A percentile compares a stretch with the other conserved stretches of the same genome.
phyloP scores from a whole-genome alignment of 1,284 basidiomycete species.

The Ganoderma lingzhi region DNA sequence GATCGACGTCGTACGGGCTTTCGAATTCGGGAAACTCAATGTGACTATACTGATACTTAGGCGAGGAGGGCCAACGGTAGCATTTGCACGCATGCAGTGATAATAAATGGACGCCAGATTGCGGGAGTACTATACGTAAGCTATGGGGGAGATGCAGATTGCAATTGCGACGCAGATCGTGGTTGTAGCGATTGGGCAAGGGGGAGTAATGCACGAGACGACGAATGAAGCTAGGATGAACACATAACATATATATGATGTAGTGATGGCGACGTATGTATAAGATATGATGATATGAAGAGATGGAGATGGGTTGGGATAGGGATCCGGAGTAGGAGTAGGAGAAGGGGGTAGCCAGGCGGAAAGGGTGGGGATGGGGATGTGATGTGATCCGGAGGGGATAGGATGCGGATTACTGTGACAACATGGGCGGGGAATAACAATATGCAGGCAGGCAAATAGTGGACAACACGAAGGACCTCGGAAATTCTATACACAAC shows the following conservation, averaged over 20 bases:
- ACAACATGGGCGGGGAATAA: constrained; percentile 1
- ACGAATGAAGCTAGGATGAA: not conserved
- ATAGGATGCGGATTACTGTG: not conserved
- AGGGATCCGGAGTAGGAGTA: not conserved
- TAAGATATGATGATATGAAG: not conserved
- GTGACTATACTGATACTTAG: not conserved
- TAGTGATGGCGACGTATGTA: not conserved
- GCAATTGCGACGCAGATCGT: constrained; percentile 1
- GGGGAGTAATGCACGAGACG: not conserved
- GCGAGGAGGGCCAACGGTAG: not conserved
- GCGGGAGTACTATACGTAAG: not conserved
- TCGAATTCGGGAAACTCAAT: not conserved
- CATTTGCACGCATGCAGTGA: not conserved
- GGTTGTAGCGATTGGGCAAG: not conserved
- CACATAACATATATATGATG: not conserved
- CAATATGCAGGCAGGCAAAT: not conserved
- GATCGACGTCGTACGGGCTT: not conserved
- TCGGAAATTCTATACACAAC: not conserved
- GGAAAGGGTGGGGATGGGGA: not conserved
- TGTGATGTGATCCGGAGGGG: not conserved
- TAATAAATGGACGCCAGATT: not conserved
- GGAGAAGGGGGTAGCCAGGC: too few species aligned
- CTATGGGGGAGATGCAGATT: not conserved
- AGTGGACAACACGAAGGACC: not conserved
- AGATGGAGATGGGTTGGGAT: not conserved